Conservation (phyloP, 306 rosid genomes). For the Prunus kanzakura region DNA sequence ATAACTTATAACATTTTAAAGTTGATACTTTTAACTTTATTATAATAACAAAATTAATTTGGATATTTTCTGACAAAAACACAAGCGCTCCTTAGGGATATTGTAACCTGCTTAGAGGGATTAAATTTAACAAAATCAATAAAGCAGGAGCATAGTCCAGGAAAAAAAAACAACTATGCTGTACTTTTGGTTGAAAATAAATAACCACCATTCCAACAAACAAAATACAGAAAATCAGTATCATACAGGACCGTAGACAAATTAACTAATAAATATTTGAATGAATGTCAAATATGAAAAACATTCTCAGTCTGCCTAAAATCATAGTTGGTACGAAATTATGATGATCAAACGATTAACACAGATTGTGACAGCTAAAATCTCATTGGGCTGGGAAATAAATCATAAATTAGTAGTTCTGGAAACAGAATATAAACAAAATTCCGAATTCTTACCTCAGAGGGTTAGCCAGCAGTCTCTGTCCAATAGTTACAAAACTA, state of each 20-base stretch:
- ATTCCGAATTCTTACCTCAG: conserved; percentile 50
- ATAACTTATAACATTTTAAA: no score
- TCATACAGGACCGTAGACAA: neutral
- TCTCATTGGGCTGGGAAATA: neutral
- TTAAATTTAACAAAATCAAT: neutral
- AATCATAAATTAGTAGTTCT: neutral
- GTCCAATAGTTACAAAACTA: conserved; percentile 96
- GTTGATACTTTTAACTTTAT: no score
- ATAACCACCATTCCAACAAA: neutral
- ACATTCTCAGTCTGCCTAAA: neutral
- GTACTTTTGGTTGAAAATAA: neutral
- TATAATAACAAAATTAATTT: no score
- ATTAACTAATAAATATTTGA: neutral
- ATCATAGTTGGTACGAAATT: neutral
- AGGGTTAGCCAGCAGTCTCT: conserved; percentile 91
- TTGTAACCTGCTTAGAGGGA: neutral
- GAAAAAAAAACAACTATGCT: neutral
- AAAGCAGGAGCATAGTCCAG: neutral
- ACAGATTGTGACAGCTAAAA: neutral
- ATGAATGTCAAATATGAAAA: neutral
- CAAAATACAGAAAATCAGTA: neutral
- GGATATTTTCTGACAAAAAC: no score
- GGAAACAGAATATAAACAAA: neutral
- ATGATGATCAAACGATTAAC: neutral
- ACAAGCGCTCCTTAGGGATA: neutral